Base-by-base conservation (phyloP, 306 rosid species). In the Rosa chinensis region DNA sequence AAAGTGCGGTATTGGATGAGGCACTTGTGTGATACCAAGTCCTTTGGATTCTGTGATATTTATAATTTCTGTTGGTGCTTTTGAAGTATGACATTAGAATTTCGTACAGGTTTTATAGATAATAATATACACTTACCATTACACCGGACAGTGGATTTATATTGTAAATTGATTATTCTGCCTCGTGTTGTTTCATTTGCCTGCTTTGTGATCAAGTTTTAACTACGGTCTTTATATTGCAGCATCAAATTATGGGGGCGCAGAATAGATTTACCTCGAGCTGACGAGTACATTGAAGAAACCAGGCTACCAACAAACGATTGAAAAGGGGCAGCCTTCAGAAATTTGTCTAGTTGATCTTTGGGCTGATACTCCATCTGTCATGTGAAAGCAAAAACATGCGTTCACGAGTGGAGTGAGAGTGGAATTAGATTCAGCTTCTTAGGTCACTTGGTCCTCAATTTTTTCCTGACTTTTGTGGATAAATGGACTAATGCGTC, bases 181-280 rank as follows among this genome's bases (percentile, higher is more conserved):
- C 71, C 48, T 66, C 17, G 8, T 6, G 39, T 77, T 45, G 32
- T 5, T 52, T 61, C 20, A 49, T 47, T 62, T 62, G 18, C 62
- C 21, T 47, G 25, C 39, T 50, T 32, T 18, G 43, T 58, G 58
- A 42, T 49, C 9, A 9, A 13, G 50, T 35, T 59, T 28, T 69
- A 12, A 72, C 66, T 68, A 78, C 23, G 78, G n/a, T 62, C 28
- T 74, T 82, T 82, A n/a, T 73, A 23, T 79, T 86, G 52, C 86
- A 87, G 88, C 85, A 59, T 68, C 93, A 89, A 88, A 80, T 75
- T 81, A 83, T 80, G 70, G 83, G 76, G 25, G 64, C 84, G 16
- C 82, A 84, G 28, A 82, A 66, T 69, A 78, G 87, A 79, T 61
- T 70, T 73, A 32, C 68, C 43, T 23, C 85, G 13, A 78, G 89